These are phyloP conservation scores for Thielaviopsis punctulata DNA, from an alignment of 2,329 filamentous ascomycete species.

Conservation along the genomic window DNA sequence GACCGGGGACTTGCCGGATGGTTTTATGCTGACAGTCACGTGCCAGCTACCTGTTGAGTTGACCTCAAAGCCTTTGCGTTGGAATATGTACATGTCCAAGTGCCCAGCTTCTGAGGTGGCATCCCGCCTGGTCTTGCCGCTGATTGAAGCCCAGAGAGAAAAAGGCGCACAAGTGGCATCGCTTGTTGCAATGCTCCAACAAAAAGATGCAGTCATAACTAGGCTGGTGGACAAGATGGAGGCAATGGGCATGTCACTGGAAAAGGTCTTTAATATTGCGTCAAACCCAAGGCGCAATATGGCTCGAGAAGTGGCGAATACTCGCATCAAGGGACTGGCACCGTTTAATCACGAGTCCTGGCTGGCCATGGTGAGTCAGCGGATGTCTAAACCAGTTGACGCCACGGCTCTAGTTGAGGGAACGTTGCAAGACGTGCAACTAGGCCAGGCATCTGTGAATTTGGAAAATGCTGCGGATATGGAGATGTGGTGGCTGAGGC, in stretches of 20 bases:
- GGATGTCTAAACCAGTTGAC: not conserved
- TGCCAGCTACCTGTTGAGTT: slow-evolving; percentile 45
- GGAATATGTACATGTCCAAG: slow-evolving; percentile 43
- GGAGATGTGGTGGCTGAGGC: slow-evolving; percentile 8
- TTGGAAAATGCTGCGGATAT: not conserved
- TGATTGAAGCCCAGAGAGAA: slow-evolving; percentile 29
- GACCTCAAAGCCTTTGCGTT: slow-evolving; percentile 34
- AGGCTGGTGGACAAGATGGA: slow-evolving; percentile 38
- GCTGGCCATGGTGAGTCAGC: not conserved
- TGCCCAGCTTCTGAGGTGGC: slow-evolving; percentile 25
- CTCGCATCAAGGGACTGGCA: slow-evolving; percentile 33
- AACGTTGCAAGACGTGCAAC: slow-evolving; percentile 2
- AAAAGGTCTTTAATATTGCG: slow-evolving; percentile 34
- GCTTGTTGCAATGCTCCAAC: slow-evolving; percentile 25
- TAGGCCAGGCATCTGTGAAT: not conserved
- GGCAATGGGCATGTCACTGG: slow-evolving; percentile 31
- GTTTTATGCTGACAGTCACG: slow-evolving; percentile 35
- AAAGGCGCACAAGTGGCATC: slow-evolving; percentile 24
- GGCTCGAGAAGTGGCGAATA: slow-evolving; percentile 26
- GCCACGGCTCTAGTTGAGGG: not conserved
- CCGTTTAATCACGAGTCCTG: slow-evolving; percentile 21
- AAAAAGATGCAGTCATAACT: slow-evolving; percentile 34
- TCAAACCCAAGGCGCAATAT: slow-evolving; percentile 29
- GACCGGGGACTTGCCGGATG: slow-evolving; percentile 18
- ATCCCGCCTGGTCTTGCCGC: slow-evolving; percentile 33